Percentiles rank a stretch among this genome's conserved stretches.
Conservation (phyloP, 805 yeast genomes). For the Ogataea chonburiensis region DNA sequence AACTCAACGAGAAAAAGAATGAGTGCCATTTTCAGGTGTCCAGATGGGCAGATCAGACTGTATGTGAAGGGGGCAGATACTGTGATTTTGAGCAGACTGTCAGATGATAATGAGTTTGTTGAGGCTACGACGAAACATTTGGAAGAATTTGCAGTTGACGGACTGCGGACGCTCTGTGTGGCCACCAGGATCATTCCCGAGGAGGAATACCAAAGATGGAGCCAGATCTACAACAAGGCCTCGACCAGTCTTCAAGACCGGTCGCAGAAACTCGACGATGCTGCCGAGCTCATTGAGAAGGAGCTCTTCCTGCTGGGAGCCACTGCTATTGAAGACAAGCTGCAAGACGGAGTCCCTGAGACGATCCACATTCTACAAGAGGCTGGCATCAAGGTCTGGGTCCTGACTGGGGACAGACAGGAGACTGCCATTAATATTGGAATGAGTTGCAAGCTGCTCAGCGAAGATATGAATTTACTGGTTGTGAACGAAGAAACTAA, state of each 20-base stretch:
- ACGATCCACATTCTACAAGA: slow-evolving; percentile 92
- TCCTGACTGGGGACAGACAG: slow-evolving; percentile 95
- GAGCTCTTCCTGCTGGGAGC: slow-evolving; percentile 86
- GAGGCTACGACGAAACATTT: slow-evolving; percentile 80
- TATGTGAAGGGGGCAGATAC: slow-evolving; percentile 98
- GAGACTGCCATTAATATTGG: slow-evolving; percentile 99
- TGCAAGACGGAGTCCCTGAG: slow-evolving; percentile 98
- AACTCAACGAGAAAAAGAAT: slow-evolving; percentile 96
- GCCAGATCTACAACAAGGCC: slow-evolving; percentile 65
- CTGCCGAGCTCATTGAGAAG: slow-evolving; percentile 84
- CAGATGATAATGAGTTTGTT: slow-evolving; percentile 71
- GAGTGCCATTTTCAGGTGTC: slow-evolving; percentile 92
- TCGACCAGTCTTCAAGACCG: slow-evolving; percentile 79
- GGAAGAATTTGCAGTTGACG: slow-evolving; percentile 96
- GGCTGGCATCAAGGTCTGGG: slow-evolving; percentile 98
- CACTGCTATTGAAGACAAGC: slow-evolving; percentile 96
- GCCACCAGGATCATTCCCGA: slow-evolving; percentile 81
- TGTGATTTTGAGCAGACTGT: slow-evolving; percentile 83
- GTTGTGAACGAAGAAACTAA: slow-evolving; percentile 84
- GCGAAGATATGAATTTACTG: slow-evolving; percentile 94
- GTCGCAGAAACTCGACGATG: slow-evolving; percentile 73
- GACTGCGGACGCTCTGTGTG: slow-evolving; percentile 89
- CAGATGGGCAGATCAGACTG: slow-evolving; percentile 85
- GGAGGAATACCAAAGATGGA: slow-evolving; percentile 75
- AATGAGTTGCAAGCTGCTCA: slow-evolving; percentile 90